Conservation (phyloP, 73 alveolate species). For the Tetrahymena borealis region DNA sequence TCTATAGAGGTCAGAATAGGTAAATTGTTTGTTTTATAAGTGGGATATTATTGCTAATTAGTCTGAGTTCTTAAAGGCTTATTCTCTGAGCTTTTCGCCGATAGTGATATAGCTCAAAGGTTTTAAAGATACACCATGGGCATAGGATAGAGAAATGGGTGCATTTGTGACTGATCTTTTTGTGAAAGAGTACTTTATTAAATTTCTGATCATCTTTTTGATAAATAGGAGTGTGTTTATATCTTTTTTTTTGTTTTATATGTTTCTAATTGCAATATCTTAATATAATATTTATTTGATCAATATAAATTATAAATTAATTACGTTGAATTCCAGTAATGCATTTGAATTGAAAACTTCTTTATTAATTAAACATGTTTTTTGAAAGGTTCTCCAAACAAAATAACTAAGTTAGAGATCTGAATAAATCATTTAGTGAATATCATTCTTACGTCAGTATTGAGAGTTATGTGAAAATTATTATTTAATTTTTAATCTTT, state of each 20-base stretch:
- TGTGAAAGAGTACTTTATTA: neutral
- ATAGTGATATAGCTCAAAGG: neutral
- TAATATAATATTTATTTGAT: neutral
- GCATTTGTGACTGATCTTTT: neutral
- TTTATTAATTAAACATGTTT: no score
- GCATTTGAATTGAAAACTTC: neutral
- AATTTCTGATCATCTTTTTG: neutral
- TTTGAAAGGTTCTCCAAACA: no score
- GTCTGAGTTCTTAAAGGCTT: neutral
- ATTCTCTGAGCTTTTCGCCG: neutral
- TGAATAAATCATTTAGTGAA: neutral
- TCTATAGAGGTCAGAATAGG: constrained; percentile 53
- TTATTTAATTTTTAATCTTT: neutral
- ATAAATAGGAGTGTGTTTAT: neutral
- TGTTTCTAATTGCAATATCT: neutral
- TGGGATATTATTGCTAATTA: constrained; percentile 7
- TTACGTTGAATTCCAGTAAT: no score
- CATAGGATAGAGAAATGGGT: neutral
- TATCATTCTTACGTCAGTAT: neutral
- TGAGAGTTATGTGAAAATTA: neutral
- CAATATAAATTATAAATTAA: neutral
- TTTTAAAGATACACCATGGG: neutral
- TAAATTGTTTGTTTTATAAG: constrained; percentile 9
- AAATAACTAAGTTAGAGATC: no score
- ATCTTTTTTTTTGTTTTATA: neutral